Conservation (phyloP, 306 rosid species). For the Glycine latifolia region DNA sequence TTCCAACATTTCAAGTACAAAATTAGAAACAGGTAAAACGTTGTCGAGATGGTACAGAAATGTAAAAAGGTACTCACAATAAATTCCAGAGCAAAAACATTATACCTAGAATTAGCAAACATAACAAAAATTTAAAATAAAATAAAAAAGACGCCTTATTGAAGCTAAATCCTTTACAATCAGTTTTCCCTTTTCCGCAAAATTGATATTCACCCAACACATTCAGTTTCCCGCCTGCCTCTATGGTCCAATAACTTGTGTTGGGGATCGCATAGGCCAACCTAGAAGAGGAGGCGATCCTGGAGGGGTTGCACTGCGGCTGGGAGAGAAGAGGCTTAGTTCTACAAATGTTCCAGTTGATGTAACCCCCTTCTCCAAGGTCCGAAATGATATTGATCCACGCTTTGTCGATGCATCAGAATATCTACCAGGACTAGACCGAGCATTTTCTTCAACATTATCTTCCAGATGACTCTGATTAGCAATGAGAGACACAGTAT, state of each 20-base stretch:
- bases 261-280: constrained; percentile 81
- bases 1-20: too few species aligned
- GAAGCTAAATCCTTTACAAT: constrained; percentile 61
- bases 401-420: constrained; percentile 82
- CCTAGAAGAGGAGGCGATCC: constrained; percentile 89
- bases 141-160: constrained; percentile 49
- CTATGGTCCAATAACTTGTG: too few species aligned
- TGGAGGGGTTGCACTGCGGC: constrained; percentile 69
- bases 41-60: constrained; percentile 41
- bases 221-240: too few species aligned
- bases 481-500: constrained; percentile 79
- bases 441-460: constrained; percentile 51
- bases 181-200: constrained; percentile 80
- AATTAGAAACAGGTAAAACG: neutral
- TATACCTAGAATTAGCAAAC: constrained; percentile 70
- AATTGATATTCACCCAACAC: constrained; percentile 57
- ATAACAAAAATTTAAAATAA: constrained; percentile 43
- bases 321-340: constrained; percentile 90
- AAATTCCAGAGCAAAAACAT: constrained; percentile 61
- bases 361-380: constrained; percentile 68
- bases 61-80: constrained; percentile 42
- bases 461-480: constrained; percentile 72
- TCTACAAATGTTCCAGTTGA: constrained; percentile 85
- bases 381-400: constrained; percentile 88
- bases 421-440: constrained; percentile 39